Evolutionary conservation across 257 asterid genomes (phyloP), one percentile per base, ranked within the genome.

Genomic region (Nyctanthes arbortristis): DNA sequence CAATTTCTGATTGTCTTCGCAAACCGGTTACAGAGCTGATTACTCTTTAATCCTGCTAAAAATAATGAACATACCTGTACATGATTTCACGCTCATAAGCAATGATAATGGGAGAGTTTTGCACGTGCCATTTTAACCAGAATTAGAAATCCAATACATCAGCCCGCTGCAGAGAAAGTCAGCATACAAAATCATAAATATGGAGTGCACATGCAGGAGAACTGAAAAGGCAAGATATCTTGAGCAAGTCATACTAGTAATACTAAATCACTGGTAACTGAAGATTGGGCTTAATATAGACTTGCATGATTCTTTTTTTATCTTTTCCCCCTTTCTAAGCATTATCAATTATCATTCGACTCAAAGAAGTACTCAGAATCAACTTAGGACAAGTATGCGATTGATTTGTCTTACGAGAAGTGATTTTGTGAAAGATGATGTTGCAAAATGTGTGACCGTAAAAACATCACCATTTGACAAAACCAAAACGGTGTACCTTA

Each of bases 101-200:
- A 61, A 66, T 25, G 63, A 73, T 33, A 40, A 43, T 22, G 9
- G 47, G 43, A 56, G 35, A 31, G 22, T 27, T 55, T n/a, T 47
- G 65, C 28, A 36, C 66, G 7, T 31, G 69, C 34, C 54, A 6
- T 9, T 24, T 74, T 71, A 83, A 65, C 83, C 91, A 0, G 85
- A 57, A 52, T 85, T 87, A 66, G 84, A 85, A 14, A 82, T 75
- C 89, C 91, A 85, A 66, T 81, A 83, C 30, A 83, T 81, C 81
- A 85, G 80, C 57, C 91, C 89, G 69, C 91, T 85, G 91, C 82
- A 79, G 18, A 33, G 54, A 57, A 62, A 28, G 32, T 29, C 28
- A 65, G 54, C 45, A 9, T 31, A 29, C 10, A 28, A 55, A n/a
- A 45, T 37, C 66, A 60, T 12, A 22, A 22, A 20, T 3, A 9